Evolutionary conservation across 2,329 filamentous ascomycete species (phyloP).

Genomic region (Zymoseptoria tritici): DNA sequence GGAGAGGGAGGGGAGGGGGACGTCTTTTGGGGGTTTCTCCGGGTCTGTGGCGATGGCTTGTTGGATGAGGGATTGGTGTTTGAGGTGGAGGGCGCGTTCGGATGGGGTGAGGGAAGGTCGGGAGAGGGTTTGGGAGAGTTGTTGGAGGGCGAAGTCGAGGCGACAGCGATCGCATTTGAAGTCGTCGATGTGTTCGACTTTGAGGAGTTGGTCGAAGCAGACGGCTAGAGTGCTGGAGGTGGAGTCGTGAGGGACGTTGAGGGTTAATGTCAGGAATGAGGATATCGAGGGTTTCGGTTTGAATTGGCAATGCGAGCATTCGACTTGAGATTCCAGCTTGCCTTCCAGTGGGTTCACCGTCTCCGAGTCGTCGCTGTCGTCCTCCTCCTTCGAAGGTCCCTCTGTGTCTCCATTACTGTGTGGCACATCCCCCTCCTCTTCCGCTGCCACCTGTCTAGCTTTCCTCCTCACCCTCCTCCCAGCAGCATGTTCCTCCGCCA

Average conservation of each 20-base stretch:
- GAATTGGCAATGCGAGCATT: conserved; percentile 85
- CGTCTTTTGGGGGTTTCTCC: conserved; percentile 63
- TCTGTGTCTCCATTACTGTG: conserved; percentile 17
- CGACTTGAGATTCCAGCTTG: conserved; percentile 84
- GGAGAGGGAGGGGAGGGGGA: conserved; percentile 66
- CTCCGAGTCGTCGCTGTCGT: conserved; percentile 41
- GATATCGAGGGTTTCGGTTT: conserved; percentile 77
- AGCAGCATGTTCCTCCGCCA: conserved; percentile 91
- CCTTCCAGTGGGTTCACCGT: conserved; percentile 89
- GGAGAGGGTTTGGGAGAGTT: conserved; percentile 53
- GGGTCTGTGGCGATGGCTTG: conserved; percentile 70
- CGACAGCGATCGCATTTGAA: conserved; percentile 93
- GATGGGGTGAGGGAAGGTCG: conserved; percentile 45
- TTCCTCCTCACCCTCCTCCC: conserved; percentile 64
- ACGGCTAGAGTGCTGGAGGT: conserved; percentile 69
- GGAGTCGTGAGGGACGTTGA: conserved; percentile 74
- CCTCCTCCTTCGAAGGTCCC: conserved; percentile 20
- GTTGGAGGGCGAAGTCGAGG: conserved; percentile 66
- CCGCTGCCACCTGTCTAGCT: conserved; percentile 33
- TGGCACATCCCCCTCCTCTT: not conserved
- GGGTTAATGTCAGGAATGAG: conserved; percentile 82
- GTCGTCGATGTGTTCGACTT: conserved; percentile 92
- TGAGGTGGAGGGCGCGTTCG: conserved; percentile 39
- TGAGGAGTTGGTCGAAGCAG: conserved; percentile 90
- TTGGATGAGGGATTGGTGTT: conserved; percentile 59